Evolutionary conservation across 768 basidiomycete species (phyloP).

Genomic region (Boletus pseudopeckii): DNA sequence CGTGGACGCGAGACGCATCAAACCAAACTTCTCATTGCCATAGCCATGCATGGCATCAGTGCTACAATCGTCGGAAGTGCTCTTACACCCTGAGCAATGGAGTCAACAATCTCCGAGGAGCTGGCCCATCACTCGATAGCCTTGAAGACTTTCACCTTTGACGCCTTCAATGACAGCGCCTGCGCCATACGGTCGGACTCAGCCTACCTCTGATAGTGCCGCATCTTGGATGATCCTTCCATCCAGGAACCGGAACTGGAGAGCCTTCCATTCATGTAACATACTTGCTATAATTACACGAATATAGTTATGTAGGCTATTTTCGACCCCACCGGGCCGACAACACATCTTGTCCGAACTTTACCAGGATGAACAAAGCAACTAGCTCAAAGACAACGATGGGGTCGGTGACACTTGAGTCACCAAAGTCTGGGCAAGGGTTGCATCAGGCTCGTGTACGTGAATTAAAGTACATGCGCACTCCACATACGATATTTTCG

Average conservation of each 20-base stretch:
- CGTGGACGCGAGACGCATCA: background rate
- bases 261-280: background rate
- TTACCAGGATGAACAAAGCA: too few species aligned
- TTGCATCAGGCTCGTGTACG: too few species aligned
- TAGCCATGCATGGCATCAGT: background rate
- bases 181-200: background rate
- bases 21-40: background rate
- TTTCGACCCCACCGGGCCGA: too few species aligned
- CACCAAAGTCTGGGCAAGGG: too few species aligned
- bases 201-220: background rate
- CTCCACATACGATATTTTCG: too few species aligned
- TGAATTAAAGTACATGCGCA: too few species aligned
- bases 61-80: too few species aligned
- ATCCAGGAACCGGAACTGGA: background rate
- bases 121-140: background rate
- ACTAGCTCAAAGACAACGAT: too few species aligned
- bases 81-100: too few species aligned
- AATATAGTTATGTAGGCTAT: too few species aligned
- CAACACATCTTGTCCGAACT: too few species aligned
- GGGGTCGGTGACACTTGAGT: too few species aligned
- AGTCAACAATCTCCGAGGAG: background rate
- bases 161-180: background rate
- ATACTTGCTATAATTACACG: background rate
- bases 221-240: background rate
- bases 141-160: background rate